A percentile compares a stretch with the other conserved stretches of the same genome.
Evolutionary conservation across 139 green algal species (phyloP).

Genomic region (Picochlorum sp.): DNA sequence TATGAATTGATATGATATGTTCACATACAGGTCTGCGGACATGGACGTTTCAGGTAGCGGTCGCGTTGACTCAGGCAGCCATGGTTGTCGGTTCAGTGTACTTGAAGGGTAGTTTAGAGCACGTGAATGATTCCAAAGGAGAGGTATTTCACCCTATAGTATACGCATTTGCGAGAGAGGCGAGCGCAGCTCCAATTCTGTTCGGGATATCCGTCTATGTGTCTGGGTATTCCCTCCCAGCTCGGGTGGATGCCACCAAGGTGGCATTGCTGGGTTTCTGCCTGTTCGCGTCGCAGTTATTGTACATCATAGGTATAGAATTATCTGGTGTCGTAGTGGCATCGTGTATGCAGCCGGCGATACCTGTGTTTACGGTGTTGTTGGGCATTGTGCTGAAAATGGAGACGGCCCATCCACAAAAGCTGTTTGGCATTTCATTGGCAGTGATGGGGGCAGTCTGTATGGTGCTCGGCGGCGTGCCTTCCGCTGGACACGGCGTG

Average conservation of each 20-base stretch:
- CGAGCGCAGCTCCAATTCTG: slow-evolving; percentile 37
- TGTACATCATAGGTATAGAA: slow-evolving; percentile 64
- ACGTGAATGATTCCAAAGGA: slow-evolving; percentile 13
- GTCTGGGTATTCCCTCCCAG: neutral
- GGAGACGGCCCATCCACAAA: slow-evolving; percentile 40
- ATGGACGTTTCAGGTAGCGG: slow-evolving; percentile 40
- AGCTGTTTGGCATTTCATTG: slow-evolving; percentile 46
- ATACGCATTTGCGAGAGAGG: slow-evolving; percentile 43
- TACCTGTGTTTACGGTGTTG: slow-evolving; percentile 54
- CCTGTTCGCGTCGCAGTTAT: slow-evolving; percentile 53
- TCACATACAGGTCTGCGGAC: neutral
- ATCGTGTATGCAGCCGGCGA: slow-evolving; percentile 64
- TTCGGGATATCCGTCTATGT: slow-evolving; percentile 24
- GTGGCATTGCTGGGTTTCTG: slow-evolving; percentile 28
- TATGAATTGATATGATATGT: neutral
- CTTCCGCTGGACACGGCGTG: neutral
- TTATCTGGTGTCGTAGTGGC: slow-evolving; percentile 57
- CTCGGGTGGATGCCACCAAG: slow-evolving; percentile 10
- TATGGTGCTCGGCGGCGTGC: slow-evolving; percentile 34
- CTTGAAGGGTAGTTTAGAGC: slow-evolving; percentile 31
- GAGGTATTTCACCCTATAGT: slow-evolving; percentile 44
- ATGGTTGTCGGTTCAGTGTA: slow-evolving; percentile 53
- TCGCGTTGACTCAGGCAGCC: slow-evolving; percentile 38
- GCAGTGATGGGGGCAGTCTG: slow-evolving; percentile 41
- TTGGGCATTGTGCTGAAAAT: slow-evolving; percentile 42